Evolutionary conservation across 208 protist genomes (phyloP).

Genomic region (Leishmania turanica): DNA sequence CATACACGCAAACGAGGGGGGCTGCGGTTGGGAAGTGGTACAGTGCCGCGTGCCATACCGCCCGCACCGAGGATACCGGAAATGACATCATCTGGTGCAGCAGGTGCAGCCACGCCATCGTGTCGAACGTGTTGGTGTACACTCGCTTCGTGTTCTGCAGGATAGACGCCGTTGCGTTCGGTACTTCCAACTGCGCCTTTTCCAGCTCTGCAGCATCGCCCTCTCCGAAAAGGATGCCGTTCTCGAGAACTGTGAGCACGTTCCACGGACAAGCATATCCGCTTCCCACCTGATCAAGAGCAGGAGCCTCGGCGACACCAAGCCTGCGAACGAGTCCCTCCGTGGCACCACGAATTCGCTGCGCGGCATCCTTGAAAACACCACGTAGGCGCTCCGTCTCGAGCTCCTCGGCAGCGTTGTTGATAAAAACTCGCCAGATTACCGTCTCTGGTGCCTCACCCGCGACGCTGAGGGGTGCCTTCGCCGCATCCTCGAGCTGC

Average conservation of each 20-base stretch:
- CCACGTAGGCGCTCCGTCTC: conserved; percentile 72
- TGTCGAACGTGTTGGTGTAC: conserved; percentile 61
- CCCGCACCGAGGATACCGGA: conserved; percentile 65
- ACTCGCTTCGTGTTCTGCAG: conserved; percentile 43
- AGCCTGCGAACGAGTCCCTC: conserved; percentile 37
- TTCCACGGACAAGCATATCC: conserved; percentile 80
- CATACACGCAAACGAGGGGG: conserved; percentile 53
- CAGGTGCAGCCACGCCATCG: conserved; percentile 66
- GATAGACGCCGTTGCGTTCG: conserved; percentile 67
- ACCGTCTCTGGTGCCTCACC: conserved; percentile 3
- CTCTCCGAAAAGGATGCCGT: conserved; percentile 16
- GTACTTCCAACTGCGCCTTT: conserved; percentile 41
- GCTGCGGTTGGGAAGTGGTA: conserved; percentile 77
- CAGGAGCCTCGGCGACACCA: conserved; percentile 52
- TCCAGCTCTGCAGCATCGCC: conserved; percentile 22
- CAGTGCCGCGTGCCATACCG: conserved; percentile 70
- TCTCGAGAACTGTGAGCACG: conserved; percentile 57
- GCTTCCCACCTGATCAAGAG: conserved; percentile 44
- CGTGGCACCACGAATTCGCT: conserved; percentile 16
- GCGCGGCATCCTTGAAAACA: conserved; percentile 42
- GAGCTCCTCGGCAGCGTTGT: conserved; percentile 56
- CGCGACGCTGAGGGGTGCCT: background rate
- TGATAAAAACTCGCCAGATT: conserved; percentile 51
- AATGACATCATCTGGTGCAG: conserved; percentile 63
- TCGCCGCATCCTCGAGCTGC: conserved; percentile 29